Percentiles rank a stretch among this genome's conserved stretches.
Conservation (phyloP, 2,329 filamentous ascomycete species). For the Bipolaris bicolor region DNA sequence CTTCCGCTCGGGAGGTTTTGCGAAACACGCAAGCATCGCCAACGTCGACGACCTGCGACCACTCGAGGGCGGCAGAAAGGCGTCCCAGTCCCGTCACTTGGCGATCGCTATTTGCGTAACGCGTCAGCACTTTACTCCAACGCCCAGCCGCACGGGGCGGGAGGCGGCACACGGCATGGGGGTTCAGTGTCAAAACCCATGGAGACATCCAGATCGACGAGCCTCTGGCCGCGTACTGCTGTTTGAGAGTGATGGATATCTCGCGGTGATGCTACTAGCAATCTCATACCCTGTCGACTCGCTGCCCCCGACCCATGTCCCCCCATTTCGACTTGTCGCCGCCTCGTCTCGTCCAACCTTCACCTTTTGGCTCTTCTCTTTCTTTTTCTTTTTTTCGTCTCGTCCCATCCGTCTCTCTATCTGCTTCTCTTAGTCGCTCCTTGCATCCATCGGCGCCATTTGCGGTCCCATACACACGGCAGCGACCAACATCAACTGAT, state of each 20-base stretch:
- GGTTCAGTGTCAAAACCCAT: constrained; percentile 15
- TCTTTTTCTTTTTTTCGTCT: neutral
- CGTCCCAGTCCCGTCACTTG: constrained; percentile 3
- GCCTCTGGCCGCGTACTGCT: constrained; percentile 12
- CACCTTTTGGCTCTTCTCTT: neutral
- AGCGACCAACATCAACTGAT: constrained; percentile 10
- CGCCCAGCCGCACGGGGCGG: constrained; percentile 11
- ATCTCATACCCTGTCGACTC: constrained; percentile 18
- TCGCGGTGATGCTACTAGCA: constrained; percentile 7
- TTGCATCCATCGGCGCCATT: neutral
- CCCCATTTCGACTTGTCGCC: constrained; percentile 1
- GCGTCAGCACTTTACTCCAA: constrained; percentile 11
- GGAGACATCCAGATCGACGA: constrained; percentile 12
- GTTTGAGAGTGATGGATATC: constrained; percentile 14
- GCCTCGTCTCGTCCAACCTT: constrained; percentile 9
- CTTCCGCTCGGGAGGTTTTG: constrained; percentile 17
- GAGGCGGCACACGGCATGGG: constrained; percentile 8
- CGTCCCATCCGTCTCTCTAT: neutral
- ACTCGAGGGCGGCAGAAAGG: neutral
- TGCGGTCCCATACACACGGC: constrained; percentile 6
- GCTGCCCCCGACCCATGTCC: neutral
- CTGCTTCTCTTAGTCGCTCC: constrained; percentile 8
- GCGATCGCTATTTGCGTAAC: constrained; percentile 13
- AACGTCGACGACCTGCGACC: constrained; percentile 2
- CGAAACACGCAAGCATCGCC: constrained; percentile 15